These are phyloP conservation scores for Otatea glauca DNA, from an alignment of 176 grass and related monocot genomes.

Conservation along the genomic window DNA sequence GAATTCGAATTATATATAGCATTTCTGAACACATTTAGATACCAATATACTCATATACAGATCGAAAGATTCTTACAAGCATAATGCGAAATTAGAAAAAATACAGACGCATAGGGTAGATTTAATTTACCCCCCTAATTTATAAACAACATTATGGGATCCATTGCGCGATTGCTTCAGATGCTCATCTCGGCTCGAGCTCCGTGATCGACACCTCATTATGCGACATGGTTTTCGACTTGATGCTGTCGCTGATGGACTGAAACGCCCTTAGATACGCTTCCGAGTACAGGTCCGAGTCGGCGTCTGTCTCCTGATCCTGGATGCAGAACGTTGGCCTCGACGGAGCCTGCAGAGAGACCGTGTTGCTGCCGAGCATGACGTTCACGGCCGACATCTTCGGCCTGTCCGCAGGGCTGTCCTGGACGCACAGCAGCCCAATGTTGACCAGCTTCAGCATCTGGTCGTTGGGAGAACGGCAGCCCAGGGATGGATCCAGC, in stretches of 20 bases:
- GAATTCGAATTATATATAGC: too few relatives aligned
- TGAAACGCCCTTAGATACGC: too few relatives aligned
- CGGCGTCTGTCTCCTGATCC: conserved; percentile 2
- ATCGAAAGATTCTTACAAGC: too few relatives aligned
- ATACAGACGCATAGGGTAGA: too few relatives aligned
- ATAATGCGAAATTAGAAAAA: too few relatives aligned
- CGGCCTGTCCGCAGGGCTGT: conserved; percentile 54
- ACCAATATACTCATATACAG: too few relatives aligned
- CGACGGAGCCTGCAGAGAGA: conserved; percentile 46
- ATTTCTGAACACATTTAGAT: too few relatives aligned
- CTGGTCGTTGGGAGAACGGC: conserved; percentile 18
- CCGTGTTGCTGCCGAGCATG: conserved; percentile 56
- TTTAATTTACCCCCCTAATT: background rate
- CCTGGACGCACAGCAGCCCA: conserved; percentile 71
- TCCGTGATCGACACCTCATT: conserved; percentile 4
- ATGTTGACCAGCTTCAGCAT: conserved; percentile 52
- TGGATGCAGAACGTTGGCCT: conserved; percentile 55
- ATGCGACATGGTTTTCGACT: too few relatives aligned
- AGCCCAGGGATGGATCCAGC: conserved; percentile 31
- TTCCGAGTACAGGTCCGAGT: too few relatives aligned
- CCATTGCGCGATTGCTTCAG: background rate
- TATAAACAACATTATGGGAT: background rate
- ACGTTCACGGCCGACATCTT: conserved; percentile 54
- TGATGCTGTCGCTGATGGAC: too few relatives aligned
- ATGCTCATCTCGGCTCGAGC: background rate